Evolutionary conservation across 768 basidiomycete species (phyloP).

Genomic region (Leccinum subtestaceum): DNA sequence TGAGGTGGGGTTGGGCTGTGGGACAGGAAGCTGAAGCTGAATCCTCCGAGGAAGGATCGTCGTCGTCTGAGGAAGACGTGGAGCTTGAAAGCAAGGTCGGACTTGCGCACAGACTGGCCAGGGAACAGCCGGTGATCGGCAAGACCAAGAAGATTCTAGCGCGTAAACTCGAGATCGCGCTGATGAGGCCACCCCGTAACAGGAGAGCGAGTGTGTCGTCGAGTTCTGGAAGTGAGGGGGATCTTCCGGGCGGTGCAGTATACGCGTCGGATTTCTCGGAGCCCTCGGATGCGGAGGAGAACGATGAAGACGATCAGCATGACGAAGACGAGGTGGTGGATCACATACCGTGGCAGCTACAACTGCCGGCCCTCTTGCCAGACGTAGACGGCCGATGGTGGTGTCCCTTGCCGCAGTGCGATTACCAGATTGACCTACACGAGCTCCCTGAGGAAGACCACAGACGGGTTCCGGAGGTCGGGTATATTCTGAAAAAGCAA

Average conservation of each 20-base stretch:
- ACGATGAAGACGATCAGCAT: constrained; percentile 32
- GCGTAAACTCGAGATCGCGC: constrained; percentile 23
- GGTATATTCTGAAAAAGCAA: constrained; percentile 28
- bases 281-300: constrained; percentile 43
- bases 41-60: constrained; percentile 3
- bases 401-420: constrained; percentile 46
- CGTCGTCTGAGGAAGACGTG: constrained; percentile 11
- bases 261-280: constrained; percentile 62
- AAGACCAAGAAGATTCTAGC: constrained; percentile 17
- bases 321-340: constrained; percentile 21
- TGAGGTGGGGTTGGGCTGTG: constrained; percentile 26
- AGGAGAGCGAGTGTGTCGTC: constrained; percentile 7
- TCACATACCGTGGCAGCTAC: constrained; percentile 38
- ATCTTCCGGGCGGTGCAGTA: constrained; percentile 14
- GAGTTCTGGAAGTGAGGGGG: constrained; percentile 22
- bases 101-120: constrained; percentile 11
- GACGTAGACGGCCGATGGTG: constrained; percentile 49
- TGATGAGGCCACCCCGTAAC: background rate
- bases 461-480: constrained; percentile 20
- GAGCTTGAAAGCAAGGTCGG: background rate
- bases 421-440: constrained; percentile 46
- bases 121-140: constrained; percentile 29
- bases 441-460: constrained; percentile 36
- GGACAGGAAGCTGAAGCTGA: background rate
- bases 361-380: constrained; percentile 38